Evolutionary conservation across 129 eudicot genomes (phyloP), one percentile per base, ranked within the genome.

Genomic region (Arctium lappa): DNA sequence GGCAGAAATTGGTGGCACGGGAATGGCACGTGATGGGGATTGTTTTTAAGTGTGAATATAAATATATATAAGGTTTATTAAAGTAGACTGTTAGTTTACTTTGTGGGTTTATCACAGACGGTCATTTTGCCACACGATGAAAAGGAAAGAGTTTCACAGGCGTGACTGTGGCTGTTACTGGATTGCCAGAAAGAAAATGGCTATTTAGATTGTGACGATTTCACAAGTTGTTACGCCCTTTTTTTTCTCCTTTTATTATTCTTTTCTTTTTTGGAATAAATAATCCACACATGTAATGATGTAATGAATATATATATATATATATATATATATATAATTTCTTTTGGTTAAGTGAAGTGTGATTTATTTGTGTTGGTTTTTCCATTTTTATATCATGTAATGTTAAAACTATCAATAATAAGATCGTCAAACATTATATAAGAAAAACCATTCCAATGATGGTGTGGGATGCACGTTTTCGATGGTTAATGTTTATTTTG

Each of bases 1-100:
- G 77, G 74, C 82, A 10, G 81, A 86, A 50, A 69, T 88, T 60
- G 86, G 50, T 37, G 15, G 80, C 83, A 85, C 76, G 81, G 80
- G 79, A 27, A 5, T 42, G 82, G 29, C 78, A 73, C 78, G 66
- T 80, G 87, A 32, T 1, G 77, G 48, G 73, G 82, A 78, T 60
- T 60, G 27, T 15, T 56, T 8, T n/a, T 60, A 60, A 56, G 16
- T 46, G 12, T 48, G 13, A 32, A 4, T 62, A 44, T 36, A 9
- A 76, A 16, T 8, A 30, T 42, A 50, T 62, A 39, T 50, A 39
- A 31, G 66, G 72, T 60, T 32, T 72, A 78, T 33, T 73, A 79
- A 63, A 84, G 75, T 84, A 72, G 50, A 73, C 27, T 16, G 62
- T 31, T 4, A 9, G 69, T 69, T 32, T 84, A 32, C 31, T 78